Evolutionary conservation across 2,329 filamentous ascomycete species (phyloP).

Genomic region (Leptographium galeiforme): DNA sequence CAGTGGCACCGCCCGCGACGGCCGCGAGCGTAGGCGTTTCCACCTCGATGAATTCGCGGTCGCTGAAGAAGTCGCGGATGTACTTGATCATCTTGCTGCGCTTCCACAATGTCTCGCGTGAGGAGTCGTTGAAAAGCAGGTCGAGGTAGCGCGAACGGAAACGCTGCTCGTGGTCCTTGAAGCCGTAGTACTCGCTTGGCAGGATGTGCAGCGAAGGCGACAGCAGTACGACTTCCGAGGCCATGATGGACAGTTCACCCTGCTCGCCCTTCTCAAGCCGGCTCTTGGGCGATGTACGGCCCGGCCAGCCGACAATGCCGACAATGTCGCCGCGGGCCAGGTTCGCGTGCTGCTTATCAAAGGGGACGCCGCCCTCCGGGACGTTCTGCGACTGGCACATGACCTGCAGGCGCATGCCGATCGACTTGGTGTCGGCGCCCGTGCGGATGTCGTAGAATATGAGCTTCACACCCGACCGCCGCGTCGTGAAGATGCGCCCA

Average conservation of each 20-base stretch:
- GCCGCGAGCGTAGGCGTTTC: conserved; percentile 97
- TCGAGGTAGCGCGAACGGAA: conserved; percentile 91
- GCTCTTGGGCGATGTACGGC: conserved; percentile 79
- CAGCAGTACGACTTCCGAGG: conserved; percentile 70
- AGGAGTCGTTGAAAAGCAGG: conserved; percentile 88
- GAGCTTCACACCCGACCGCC: conserved; percentile 68
- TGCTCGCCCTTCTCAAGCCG: conserved; percentile 65
- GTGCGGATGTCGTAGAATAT: conserved; percentile 78
- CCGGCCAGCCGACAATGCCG: conserved; percentile 72
- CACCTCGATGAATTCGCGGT: conserved; percentile 80
- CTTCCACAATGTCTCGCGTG: conserved; percentile 70
- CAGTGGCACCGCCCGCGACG: conserved; percentile 90
- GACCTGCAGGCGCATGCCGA: conserved; percentile 72
- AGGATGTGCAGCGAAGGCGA: conserved; percentile 85
- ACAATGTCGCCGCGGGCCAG: conserved; percentile 88
- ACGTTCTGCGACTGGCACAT: conserved; percentile 81
- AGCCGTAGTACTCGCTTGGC: conserved; percentile 81
- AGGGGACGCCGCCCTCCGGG: conserved; percentile 40
- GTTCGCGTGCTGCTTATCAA: conserved; percentile 79
- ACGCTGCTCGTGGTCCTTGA: conserved; percentile 89
- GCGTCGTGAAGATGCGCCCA: conserved; percentile 81
- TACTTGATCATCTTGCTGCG: conserved; percentile 80
- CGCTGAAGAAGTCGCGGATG: conserved; percentile 79
- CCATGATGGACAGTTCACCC: conserved; percentile 90
- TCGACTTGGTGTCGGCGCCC: conserved; percentile 37